These are phyloP conservation scores for Pseudotsuga menziesii DNA, from an alignment of 75 land plant genomes.

Conservation along the genomic window DNA sequence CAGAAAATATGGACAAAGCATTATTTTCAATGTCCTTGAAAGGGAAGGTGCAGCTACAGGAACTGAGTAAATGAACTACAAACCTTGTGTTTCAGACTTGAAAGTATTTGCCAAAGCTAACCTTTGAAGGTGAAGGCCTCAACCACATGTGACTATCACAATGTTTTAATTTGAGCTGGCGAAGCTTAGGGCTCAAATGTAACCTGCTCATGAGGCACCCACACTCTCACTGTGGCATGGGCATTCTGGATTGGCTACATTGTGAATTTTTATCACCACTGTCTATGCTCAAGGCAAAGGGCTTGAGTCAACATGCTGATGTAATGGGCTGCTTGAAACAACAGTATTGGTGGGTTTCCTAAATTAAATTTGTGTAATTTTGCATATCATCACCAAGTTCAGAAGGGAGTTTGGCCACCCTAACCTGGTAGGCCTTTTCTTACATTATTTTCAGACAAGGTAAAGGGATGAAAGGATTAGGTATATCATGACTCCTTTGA, in stretches of 20 bases:
- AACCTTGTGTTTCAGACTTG: background rate
- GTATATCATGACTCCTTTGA: background rate
- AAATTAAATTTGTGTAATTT: background rate
- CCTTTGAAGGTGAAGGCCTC: background rate
- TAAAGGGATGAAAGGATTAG: background rate
- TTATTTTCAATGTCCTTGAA: background rate
- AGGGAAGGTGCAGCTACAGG: background rate
- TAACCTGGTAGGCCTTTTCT: background rate
- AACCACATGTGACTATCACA: background rate
- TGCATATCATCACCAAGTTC: too few species aligned
- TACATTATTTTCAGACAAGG: background rate
- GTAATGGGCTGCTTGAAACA: background rate
- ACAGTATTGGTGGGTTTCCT: background rate
- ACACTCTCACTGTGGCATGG: too few species aligned
- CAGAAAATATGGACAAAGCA: background rate
- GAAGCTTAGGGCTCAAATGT: too few species aligned
- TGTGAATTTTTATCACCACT: too few species aligned
- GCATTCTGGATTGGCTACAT: too few species aligned
- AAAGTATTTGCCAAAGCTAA: background rate
- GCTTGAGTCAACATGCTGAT: background rate
- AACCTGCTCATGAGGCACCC: too few species aligned
- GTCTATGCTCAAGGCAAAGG: background rate
- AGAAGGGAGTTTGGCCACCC: background rate
- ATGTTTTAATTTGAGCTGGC: too few species aligned
- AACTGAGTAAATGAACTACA: background rate